Base-by-base conservation (phyloP, 2,329 filamentous ascomycete genomes). In the Gaeumannomyces sp. region DNA sequence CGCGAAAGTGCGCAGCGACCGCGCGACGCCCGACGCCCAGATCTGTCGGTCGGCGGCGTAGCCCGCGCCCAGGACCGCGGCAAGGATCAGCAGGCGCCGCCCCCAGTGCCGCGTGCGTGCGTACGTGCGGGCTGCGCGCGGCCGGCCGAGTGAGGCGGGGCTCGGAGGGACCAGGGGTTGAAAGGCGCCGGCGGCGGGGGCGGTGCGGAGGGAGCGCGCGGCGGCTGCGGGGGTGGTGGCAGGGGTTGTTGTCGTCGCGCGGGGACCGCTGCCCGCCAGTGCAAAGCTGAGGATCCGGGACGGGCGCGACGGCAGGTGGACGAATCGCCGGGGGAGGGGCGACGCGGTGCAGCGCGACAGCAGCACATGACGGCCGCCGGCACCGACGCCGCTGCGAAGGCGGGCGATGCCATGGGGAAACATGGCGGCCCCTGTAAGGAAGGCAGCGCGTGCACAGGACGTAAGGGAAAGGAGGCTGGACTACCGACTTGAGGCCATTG, bases 1-100 rank as follows among this genome's bases (percentile, higher is more conserved):
- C 57, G 84, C 83, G 75, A 98, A 97, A 0, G 95, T 97, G 58
- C 90, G 89, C 58, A 90, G 76, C 29, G 91, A 94, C 65, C 95
- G 90, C 53, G 84, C 86, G 31, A 97, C 78, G 16, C 91, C 89
- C 0, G 91, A 89, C 62, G 92, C 91, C 76, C 95, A 96, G 72
- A 91, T 81, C 68, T 89, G 84, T 19, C 77, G 84, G 77, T 99
- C 95, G 66, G 89, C 72, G 13, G 85, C 76, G 74, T 92, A 96
- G 64, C 87, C 74, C 7, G 82, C 73, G 35, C 88, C 91, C 50
- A 85, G 79, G 4, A 86, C 76, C 38, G 83, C 76, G 1, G 86
- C 82, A 59, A 90, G 71, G 67, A 89, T n/a, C n/a, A n/a, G 73
- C 1, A 96, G 75, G 59, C 92, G 86, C 45, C 92, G 90, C n/a